Percentiles rank a stretch among this genome's conserved stretches.
These are phyloP conservation scores for Medicago truncatula DNA, from an alignment of 306 rosid species.

Conservation along the genomic window MtrunA17r5.0-ANR NC_053047.1:728001-728500, in stretches of 20 bases:
- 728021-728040: neutral
- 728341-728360: slow-evolving; percentile 45
- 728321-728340: slow-evolving; percentile 45
- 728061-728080: slow-evolving; percentile 1
- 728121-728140: slow-evolving; percentile 19
- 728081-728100: neutral
- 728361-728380: slow-evolving; percentile 21
- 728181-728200: slow-evolving; percentile 19
- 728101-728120: neutral
- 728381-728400: neutral
- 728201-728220: neutral
- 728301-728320: slow-evolving; percentile 42
- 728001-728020: neutral
- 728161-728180: slow-evolving; percentile 16
- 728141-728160: neutral
- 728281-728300: slow-evolving; percentile 29
- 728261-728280: neutral
- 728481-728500: neutral
- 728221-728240: neutral
- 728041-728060: neutral
- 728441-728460: neutral
- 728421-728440: neutral
- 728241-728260: slow-evolving; percentile 17
- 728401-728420: neutral
- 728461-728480: neutral